These are phyloP conservation scores for Hordeum pubiflorum DNA, from an alignment of 202 grass and related monocot genomes.

Conservation along the genomic window DNA sequence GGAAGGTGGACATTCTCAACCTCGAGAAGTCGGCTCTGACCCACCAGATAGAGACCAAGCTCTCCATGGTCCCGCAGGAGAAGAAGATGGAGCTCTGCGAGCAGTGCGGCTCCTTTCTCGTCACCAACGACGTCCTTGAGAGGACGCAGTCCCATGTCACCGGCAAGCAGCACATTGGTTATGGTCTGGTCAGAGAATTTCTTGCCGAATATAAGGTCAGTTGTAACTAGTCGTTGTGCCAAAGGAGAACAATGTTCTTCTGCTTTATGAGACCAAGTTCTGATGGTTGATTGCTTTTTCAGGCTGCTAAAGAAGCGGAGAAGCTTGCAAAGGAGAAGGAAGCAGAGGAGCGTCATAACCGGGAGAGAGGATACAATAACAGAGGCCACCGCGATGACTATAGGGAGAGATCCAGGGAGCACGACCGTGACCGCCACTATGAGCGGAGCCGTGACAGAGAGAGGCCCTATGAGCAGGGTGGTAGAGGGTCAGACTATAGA, in stretches of 20 bases:
- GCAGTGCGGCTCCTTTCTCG: slow-evolving; percentile 58
- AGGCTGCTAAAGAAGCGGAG: slow-evolving; percentile 50
- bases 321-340: slow-evolving; percentile 49
- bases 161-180: slow-evolving; percentile 68
- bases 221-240: not conserved
- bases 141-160: slow-evolving; percentile 61
- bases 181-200: slow-evolving; percentile 59
- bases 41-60: slow-evolving; percentile 43
- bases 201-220: slow-evolving; percentile 47
- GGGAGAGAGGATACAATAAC: slow-evolving; percentile 26
- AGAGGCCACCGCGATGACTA: slow-evolving; percentile 24
- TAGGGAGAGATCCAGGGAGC: slow-evolving; percentile 39
- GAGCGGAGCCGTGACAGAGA: slow-evolving; percentile 36
- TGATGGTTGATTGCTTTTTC: slow-evolving; percentile 9
- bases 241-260: not conserved
- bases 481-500: slow-evolving; percentile 34
- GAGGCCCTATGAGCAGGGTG: slow-evolving; percentile 38
- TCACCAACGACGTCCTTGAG: slow-evolving; percentile 58
- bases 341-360: slow-evolving; percentile 30
- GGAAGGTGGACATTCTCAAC: slow-evolving; percentile 59
- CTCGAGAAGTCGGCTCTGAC: slow-evolving; percentile 48
- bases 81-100: slow-evolving; percentile 78
- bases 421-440: slow-evolving; percentile 30
- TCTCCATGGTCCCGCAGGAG: slow-evolving; percentile 46
- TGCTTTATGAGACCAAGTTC: not conserved